Conservation (phyloP, 805 yeast species). For the Yarrowia sp. region DNA sequence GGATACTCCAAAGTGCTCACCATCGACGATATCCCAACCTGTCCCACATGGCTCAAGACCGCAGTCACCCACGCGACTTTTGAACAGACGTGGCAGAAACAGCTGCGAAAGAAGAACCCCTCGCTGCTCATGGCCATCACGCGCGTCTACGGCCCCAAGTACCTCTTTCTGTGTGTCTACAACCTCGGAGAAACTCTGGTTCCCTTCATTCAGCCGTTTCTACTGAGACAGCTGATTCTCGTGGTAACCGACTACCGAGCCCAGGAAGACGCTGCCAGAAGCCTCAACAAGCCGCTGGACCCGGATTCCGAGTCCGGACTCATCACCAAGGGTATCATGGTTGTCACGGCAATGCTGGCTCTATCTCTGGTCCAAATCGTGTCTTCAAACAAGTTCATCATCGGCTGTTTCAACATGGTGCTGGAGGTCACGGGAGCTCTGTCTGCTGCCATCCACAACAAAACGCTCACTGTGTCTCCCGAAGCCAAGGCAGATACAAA, state of each 20-base stretch:
- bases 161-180: slow-evolving; percentile 55
- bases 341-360: slow-evolving; percentile 75
- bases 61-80: slow-evolving; percentile 39
- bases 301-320: slow-evolving; percentile 54
- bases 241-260: slow-evolving; percentile 60
- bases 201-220: slow-evolving; percentile 55
- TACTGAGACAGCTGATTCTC: slow-evolving; percentile 51
- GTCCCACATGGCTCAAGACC: slow-evolving; percentile 50
- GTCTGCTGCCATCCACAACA: slow-evolving; percentile 71
- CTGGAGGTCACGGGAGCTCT: slow-evolving; percentile 67
- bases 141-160: slow-evolving; percentile 54
- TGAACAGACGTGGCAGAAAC: slow-evolving; percentile 43
- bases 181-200: slow-evolving; percentile 55
- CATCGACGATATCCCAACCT: slow-evolving; percentile 49
- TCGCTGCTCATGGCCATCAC: slow-evolving; percentile 43
- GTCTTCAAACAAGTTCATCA: slow-evolving; percentile 78
- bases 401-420: slow-evolving; percentile 75
- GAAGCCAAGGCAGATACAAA: slow-evolving; percentile 69
- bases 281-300: neutral
- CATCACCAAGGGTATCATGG: slow-evolving; percentile 74
- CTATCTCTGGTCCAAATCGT: slow-evolving; percentile 81
- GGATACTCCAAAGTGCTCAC: slow-evolving; percentile 58
- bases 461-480: slow-evolving; percentile 71
- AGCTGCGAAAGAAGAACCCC: slow-evolving; percentile 42
- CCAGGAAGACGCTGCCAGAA: slow-evolving; percentile 39